phyloP scores from a whole-genome alignment of 192 early-diverging fungal genomes.

The Chytriomyces sp. region DNA sequence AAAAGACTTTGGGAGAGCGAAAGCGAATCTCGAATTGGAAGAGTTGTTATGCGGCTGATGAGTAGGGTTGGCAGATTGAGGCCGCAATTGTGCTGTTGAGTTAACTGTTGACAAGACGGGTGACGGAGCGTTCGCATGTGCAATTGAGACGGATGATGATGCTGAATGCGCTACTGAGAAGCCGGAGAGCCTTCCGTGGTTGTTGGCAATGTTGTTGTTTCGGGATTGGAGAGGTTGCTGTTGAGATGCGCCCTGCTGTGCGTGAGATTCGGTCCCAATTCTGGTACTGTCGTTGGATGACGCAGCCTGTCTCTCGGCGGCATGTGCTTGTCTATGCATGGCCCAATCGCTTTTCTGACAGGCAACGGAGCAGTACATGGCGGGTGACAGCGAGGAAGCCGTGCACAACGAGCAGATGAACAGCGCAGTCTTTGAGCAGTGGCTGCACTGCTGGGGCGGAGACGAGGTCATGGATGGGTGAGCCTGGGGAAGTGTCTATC shows the following conservation, averaged over 20 bases:
- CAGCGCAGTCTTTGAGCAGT: conserved; percentile 14
- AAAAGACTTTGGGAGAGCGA: not conserved
- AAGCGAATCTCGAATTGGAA: not conserved
- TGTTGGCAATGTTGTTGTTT: conserved; percentile 4
- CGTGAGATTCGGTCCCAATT: not conserved
- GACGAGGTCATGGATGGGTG: too few relatives aligned
- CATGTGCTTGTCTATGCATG: not conserved
- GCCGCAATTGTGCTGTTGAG: not conserved
- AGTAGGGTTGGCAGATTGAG: not conserved
- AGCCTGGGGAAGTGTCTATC: too few relatives aligned
- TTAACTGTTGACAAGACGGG: not conserved
- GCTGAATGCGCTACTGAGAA: not conserved
- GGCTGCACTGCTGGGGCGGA: too few relatives aligned
- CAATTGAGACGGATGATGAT: not conserved
- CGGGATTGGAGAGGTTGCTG: not conserved
- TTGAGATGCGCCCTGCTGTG: not conserved
- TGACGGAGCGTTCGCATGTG: not conserved
- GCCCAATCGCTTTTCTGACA: not conserved
- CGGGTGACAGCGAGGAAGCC: not conserved
- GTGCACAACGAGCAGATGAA: conserved; percentile 30
- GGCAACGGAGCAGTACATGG: not conserved
- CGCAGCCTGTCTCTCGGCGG: conserved; percentile 2
- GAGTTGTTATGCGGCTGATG: not conserved
- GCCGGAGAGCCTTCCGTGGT: conserved; percentile 1
- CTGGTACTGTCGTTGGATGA: not conserved